Evolutionary conservation across 2,329 filamentous ascomycete species (phyloP).

Genomic region (Trematosphaeria pertusa): DNA sequence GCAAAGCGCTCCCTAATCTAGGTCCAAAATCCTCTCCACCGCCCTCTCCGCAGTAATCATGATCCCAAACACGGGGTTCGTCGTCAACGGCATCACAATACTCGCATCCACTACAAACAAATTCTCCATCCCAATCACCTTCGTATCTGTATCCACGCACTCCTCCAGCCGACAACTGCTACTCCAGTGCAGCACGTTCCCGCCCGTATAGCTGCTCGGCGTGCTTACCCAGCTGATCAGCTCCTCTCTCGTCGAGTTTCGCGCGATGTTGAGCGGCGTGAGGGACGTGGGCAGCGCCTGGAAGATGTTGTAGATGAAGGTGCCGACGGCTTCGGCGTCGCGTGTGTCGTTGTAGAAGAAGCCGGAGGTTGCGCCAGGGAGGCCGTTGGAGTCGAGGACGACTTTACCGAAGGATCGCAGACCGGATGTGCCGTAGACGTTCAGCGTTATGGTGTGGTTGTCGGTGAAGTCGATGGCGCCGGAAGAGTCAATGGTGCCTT

Average conservation of each 20-base stretch:
- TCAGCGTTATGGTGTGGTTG: conserved; percentile 61
- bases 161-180: conserved; percentile 59
- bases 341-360: conserved; percentile 58
- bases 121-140: conserved; percentile 58
- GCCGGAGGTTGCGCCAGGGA: conserved; percentile 50
- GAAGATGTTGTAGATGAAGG: conserved; percentile 61
- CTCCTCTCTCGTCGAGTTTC: conserved; percentile 55
- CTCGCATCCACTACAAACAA: conserved; percentile 61
- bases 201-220: conserved; percentile 55
- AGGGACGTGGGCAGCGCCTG: conserved; percentile 53
- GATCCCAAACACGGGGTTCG: conserved; percentile 63
- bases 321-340: conserved; percentile 58
- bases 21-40: conserved; percentile 55
- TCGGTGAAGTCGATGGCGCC: conserved; percentile 52
- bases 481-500: conserved; percentile 61
- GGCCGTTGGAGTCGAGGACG: conserved; percentile 53
- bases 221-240: conserved; percentile 61
- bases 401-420: conserved; percentile 59
- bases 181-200: conserved; percentile 62
- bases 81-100: conserved; percentile 59
- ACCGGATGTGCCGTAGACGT: conserved; percentile 65
- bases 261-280: conserved; percentile 58
- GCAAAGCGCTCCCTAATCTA: conserved; percentile 16
- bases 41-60: conserved; percentile 63
- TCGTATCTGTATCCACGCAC: conserved; percentile 58